Percentiles rank a stretch among this genome's conserved stretches.
phyloP scores from a whole-genome alignment of 495 filamentous ascomycete genomes.

The Saxophila tyrrhenica region DNA sequence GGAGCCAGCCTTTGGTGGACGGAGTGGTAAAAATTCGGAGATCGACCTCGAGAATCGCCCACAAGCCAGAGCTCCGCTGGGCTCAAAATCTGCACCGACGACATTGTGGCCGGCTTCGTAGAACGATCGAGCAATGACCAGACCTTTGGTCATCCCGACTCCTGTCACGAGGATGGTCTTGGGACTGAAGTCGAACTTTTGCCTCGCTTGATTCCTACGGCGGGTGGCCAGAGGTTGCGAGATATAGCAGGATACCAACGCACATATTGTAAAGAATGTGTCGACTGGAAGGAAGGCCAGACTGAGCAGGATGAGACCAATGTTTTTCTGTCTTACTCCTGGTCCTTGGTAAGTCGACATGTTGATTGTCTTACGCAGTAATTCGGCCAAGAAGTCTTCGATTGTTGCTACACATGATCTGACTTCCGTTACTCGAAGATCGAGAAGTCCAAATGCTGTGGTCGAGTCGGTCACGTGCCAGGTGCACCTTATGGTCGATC shows the following conservation, averaged over 20 bases:
- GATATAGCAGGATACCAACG: slow-evolving; percentile 26
- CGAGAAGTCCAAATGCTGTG: too few species aligned
- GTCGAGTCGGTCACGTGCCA: too few species aligned
- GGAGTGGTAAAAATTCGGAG: slow-evolving; percentile 42
- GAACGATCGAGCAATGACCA: slow-evolving; percentile 56
- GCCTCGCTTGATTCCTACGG: slow-evolving; percentile 15
- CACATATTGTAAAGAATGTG: slow-evolving; percentile 31
- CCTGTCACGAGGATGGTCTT: slow-evolving; percentile 62
- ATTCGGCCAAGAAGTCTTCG: neutral
- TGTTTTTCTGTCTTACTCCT: slow-evolving; percentile 28
- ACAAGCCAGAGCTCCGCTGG: slow-evolving; percentile 29
- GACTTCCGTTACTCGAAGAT: too few species aligned
- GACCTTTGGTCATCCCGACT: slow-evolving; percentile 56
- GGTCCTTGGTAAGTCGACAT: slow-evolving; percentile 3
- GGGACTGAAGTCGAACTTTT: slow-evolving; percentile 31
- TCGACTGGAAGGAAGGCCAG: slow-evolving; percentile 44
- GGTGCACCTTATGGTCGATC: too few species aligned
- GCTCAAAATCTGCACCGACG: slow-evolving; percentile 58
- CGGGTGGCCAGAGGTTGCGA: slow-evolving; percentile 22
- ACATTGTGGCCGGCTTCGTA: slow-evolving; percentile 55
- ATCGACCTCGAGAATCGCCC: slow-evolving; percentile 39
- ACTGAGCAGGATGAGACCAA: slow-evolving; percentile 38
- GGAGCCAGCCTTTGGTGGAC: slow-evolving; percentile 19
- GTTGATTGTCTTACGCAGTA: neutral
- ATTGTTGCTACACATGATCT: too few species aligned